Base-by-base conservation (phyloP, 108 stramenopile genomes). In the Fragilaria crotonensis region DNA sequence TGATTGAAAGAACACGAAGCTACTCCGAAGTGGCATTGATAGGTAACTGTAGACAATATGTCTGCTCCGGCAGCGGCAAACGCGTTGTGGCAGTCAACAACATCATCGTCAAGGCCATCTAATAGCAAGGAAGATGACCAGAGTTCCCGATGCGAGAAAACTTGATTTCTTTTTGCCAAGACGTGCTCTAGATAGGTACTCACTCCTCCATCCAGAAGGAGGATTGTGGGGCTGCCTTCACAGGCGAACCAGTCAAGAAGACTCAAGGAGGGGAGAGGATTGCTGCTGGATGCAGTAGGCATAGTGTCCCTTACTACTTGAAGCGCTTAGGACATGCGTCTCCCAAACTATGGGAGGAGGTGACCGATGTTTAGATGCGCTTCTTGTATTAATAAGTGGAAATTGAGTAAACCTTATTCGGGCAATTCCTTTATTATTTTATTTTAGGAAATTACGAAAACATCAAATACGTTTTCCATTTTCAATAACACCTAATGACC, bases 131-230 rank as follows among this genome's bases (percentile, higher is more conserved):
- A 79, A 3, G 78, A 79, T 4, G 78, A 79, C 82, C 82, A 83
- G 2, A 83, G 52, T 11, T 61, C 48, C 30, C 72, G 71, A 60
- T 71, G 61, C 1, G 51, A 22, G 54, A 83, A 83, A 21, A 30
- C 1, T 14, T 59, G 46, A 25, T 56, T 31, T 5, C 57, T 45
- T 61, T 51, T 25, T 9, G 25, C 3, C 19, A 63, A 45, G 5
- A 33, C 27, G 9, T 14, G 5, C 41, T 62, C 52, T 2, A 83
- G 50, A 64, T 83, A 69, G 0, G 78, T 83, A 31, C 66, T 68
- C 2, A 79, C 75, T 20, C 82, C 82, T 20, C 82, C 82, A 48
- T 83, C 82, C 55, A 78, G 57, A 14, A 83, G n/a, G n/a, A 78
- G 62, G 32, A 83, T 22, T 31, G 28, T 19, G 7, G 54, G 2